A percentile compares a stretch with the other conserved stretches of the same genome.
Evolutionary conservation across 75 land plant genomes (phyloP).

Genomic region (Adiantum capillusveneris): DNA sequence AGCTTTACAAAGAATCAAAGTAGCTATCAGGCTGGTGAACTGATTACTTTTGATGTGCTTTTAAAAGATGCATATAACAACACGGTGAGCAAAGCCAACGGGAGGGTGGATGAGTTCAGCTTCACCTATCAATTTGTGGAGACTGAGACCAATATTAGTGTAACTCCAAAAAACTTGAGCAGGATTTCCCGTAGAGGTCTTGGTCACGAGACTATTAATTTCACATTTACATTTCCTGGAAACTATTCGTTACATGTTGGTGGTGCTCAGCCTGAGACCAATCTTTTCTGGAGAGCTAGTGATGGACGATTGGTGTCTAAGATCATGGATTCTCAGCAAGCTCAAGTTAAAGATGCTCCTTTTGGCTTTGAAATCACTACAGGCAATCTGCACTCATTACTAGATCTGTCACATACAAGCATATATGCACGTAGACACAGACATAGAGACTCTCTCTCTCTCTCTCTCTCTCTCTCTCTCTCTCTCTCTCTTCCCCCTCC

Average conservation of each 20-base stretch:
- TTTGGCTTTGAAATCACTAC: not conserved
- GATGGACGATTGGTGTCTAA: not conserved
- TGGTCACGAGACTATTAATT: not conserved
- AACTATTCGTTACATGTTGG: not conserved
- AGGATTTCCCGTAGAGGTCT: not conserved
- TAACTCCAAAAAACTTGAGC: not conserved
- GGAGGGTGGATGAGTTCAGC: not conserved
- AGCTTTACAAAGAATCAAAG: not conserved
- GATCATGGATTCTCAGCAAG: not conserved
- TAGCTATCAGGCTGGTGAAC: not conserved
- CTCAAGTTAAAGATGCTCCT: not conserved
- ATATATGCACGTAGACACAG: too few species aligned
- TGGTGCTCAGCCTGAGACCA: not conserved
- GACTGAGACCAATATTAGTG: not conserved
- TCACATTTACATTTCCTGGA: not conserved
- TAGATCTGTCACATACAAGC: too few species aligned
- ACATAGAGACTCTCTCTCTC: too few species aligned
- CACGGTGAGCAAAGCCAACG: conserved; percentile 1
- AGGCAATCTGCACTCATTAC: not conserved
- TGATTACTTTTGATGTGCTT: not conserved
- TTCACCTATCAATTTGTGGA: not conserved
- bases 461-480: too few species aligned
- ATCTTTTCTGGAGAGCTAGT: not conserved
- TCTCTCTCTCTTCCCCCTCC: too few species aligned
- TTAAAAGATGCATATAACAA: not conserved